Evolutionary conservation across 495 filamentous ascomycete species (phyloP), one percentile per base, ranked within the genome.

Genomic region (Hypoxylon fragiforme): DNA sequence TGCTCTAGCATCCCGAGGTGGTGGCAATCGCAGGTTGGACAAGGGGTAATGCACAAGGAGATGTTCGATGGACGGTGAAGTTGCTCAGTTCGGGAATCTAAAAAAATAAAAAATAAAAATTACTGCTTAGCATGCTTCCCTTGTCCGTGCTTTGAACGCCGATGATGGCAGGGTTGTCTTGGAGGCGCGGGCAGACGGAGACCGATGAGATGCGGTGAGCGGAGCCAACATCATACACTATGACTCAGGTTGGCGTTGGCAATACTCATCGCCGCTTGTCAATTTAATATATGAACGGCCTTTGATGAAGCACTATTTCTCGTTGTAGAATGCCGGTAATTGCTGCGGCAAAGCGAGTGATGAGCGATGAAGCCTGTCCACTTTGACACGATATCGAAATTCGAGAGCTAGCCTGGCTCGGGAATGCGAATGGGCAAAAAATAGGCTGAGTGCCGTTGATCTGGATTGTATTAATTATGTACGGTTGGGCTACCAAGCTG

Each of bases 391-490:
- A 15, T 44, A n/a, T n/a, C n/a, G n/a, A n/a, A n/a, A n/a, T 45
- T 40, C 46, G 36, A 26, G 46, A 36, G 14, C 32, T 18, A 54
- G 28, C 19, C 20, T 14, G 44, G 20, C 38, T 21, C 20, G 18
- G 30, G 3, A 20, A 32, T 36, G 26, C 39, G 15, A 13, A 24
- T 42, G 40, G 36, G 54, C n/a, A n/a, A 61, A 41, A 49, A 55
- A 61, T 54, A 61, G 57, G 57, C 57, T 61, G 57, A 51, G 54
- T 55, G 50, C 13, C 48, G 40, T 54, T n/a, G n/a, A n/a, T n/a
- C n/a, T n/a, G n/a, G n/a, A n/a, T n/a, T n/a, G n/a, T n/a, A n/a
- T n/a, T n/a, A n/a, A n/a, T n/a, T n/a, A n/a, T n/a, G n/a, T 46
- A 46, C 35, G 45, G 45, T 40, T 54, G 57, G 50, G 15, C 26